Evolutionary conservation across 2,329 filamentous ascomycete genomes (phyloP).

Genomic region (Fusarium zealandicum): DNA sequence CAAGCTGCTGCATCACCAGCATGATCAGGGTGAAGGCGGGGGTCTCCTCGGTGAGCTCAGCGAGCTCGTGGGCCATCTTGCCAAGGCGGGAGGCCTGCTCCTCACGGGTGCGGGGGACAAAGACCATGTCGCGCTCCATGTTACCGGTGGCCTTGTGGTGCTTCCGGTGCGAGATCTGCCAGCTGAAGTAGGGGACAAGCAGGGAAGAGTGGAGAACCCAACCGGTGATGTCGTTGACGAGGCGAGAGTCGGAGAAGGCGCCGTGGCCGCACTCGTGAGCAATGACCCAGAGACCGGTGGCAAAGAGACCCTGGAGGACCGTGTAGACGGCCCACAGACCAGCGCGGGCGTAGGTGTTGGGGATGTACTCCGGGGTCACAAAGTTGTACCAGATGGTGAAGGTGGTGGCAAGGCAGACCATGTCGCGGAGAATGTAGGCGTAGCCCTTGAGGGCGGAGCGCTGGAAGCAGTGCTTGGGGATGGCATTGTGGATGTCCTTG

Average conservation of each 20-base stretch:
- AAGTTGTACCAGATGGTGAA: slow-evolving; percentile 92
- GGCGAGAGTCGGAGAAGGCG: slow-evolving; percentile 91
- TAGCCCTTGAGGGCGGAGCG: slow-evolving; percentile 79
- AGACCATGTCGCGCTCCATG: slow-evolving; percentile 99
- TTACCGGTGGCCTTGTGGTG: slow-evolving; percentile 99
- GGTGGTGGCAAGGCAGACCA: slow-evolving; percentile 73
- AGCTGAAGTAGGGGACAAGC: slow-evolving; percentile 97
- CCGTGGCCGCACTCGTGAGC: slow-evolving; percentile 98
- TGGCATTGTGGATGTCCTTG: slow-evolving; percentile 96
- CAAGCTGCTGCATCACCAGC: slow-evolving; percentile 84
- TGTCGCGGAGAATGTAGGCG: slow-evolving; percentile 84
- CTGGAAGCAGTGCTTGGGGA: slow-evolving; percentile 96
- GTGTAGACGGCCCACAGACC: slow-evolving; percentile 72
- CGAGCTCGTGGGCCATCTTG: slow-evolving; percentile 78
- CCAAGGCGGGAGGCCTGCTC: slow-evolving; percentile 79
- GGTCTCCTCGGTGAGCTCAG: slow-evolving; percentile 93
- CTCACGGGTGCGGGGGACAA: slow-evolving; percentile 90
- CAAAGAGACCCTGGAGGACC: slow-evolving; percentile 88
- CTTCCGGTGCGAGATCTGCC: slow-evolving; percentile 99
- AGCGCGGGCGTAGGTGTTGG: slow-evolving; percentile 71
- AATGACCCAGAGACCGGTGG: slow-evolving; percentile 93
- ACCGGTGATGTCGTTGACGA: slow-evolving; percentile 89
- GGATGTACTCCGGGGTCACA: slow-evolving; percentile 83
- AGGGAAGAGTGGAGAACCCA: slow-evolving; percentile 90
- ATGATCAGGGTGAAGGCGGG: slow-evolving; percentile 79